Conservation (phyloP, 768 basidiomycete species). For the Mycena latifolia region DNA sequence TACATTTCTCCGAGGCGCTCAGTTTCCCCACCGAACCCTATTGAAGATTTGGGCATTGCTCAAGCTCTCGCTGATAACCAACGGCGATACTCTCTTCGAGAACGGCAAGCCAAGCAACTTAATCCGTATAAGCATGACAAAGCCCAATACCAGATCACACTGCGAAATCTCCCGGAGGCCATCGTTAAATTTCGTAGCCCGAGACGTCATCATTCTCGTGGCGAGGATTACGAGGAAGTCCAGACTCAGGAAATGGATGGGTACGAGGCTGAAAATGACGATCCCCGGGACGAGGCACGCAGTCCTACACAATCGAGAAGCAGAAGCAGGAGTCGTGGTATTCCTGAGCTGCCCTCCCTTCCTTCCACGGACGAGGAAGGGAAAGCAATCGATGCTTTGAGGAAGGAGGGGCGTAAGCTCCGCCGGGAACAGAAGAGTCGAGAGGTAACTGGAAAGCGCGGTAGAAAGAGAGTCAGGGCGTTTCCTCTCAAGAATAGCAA, state of each 20-base stretch:
- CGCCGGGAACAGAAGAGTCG: conserved; percentile 5
- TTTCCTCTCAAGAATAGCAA: conserved; percentile 22
- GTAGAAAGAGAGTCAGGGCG: conserved; percentile 11
- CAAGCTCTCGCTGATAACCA: conserved; percentile 1
- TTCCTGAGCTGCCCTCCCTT: conserved; percentile 1
- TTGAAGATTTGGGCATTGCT: neutral
- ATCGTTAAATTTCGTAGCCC: conserved; percentile 66
- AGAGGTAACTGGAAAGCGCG: neutral
- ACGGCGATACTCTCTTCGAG: conserved; percentile 65
- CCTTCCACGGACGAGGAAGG: conserved; percentile 27
- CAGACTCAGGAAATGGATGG: conserved; percentile 39
- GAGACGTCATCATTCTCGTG: conserved; percentile 47
- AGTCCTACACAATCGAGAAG: neutral
- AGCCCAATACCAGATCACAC: conserved; percentile 60
- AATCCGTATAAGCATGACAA: conserved; percentile 74
- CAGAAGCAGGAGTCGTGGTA: conserved; percentile 1
- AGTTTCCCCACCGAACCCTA: neutral
- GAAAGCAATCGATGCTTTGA: neutral
- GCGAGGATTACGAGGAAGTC: conserved; percentile 46
- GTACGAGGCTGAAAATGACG: conserved; percentile 35
- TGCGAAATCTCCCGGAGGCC: conserved; percentile 73
- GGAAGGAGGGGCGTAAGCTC: conserved; percentile 11
- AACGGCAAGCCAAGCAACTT: conserved; percentile 66
- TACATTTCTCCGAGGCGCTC: neutral
- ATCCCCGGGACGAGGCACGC: conserved; percentile 7